phyloP scores from a whole-genome alignment of 345 rosid species.

The Aquilaria malaccensis region DNA sequence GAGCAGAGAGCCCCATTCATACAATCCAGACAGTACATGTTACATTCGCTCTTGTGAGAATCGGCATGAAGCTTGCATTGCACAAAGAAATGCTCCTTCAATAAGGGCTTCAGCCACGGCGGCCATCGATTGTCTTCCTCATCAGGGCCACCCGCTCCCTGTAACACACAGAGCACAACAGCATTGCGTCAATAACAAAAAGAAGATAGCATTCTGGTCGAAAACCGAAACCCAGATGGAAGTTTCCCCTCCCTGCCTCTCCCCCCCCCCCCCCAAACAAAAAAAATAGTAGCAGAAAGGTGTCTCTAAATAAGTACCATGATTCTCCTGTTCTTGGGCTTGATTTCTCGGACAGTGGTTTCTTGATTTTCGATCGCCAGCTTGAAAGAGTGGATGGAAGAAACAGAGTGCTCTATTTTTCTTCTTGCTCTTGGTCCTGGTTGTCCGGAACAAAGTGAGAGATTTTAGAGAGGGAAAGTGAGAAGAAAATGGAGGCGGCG shows the following conservation, averaged over 20 bases:
- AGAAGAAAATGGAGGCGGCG: conserved; percentile 17
- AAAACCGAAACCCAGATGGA: not conserved
- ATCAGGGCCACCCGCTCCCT: conserved; percentile 73
- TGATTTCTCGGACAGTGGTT: conserved; percentile 63
- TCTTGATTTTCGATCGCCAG: conserved; percentile 89
- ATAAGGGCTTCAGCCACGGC: conserved; percentile 72
- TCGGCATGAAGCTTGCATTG: conserved; percentile 83
- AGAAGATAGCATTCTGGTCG: not conserved
- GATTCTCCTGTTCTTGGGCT: conserved; percentile 73
- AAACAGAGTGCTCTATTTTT: conserved; percentile 10
- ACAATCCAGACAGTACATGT: conserved; percentile 97
- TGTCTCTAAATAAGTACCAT: conserved; percentile 38
- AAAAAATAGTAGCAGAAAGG: conserved; percentile 1
- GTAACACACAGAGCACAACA: conserved; percentile 5
- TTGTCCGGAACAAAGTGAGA: not conserved
- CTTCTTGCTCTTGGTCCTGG: no score
- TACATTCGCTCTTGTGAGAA: conserved; percentile 93
- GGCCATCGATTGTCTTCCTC: conserved; percentile 72
- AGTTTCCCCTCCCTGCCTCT: conserved; percentile 10
- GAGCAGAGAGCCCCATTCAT: conserved; percentile 77
- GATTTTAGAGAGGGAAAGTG: conserved; percentile 18
- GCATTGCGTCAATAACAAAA: conserved; percentile 18
- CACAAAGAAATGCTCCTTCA: conserved; percentile 71
- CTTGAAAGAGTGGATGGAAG: conserved; percentile 19
- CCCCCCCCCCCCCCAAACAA: not conserved